Conservation (phyloP, 1,284 basidiomycete species). For the Butyriboletus regius region DNA sequence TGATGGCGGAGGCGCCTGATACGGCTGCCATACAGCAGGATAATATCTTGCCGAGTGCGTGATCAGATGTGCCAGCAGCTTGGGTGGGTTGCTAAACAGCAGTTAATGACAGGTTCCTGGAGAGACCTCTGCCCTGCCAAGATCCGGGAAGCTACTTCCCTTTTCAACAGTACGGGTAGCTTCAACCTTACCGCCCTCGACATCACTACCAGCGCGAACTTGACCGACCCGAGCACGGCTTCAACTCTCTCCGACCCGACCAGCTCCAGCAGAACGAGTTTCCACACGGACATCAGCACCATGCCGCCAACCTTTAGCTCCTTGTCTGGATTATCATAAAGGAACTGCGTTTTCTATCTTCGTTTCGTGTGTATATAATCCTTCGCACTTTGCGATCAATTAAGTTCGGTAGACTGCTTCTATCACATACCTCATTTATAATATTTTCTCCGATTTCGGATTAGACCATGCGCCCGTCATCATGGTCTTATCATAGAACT, state of each 20-base stretch:
- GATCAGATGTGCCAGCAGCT: background rate
- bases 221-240: background rate
- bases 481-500: too few species aligned
- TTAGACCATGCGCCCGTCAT: background rate
- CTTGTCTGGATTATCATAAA: conserved; percentile 6
- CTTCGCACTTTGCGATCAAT: background rate
- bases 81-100: background rate
- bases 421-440: background rate
- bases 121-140: conserved; percentile 15
- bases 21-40: conserved; percentile 18
- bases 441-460: background rate
- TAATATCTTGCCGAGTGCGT: conserved; percentile 19
- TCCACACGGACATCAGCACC: conserved; percentile 13
- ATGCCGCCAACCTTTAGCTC: conserved; percentile 14
- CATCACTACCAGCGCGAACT: background rate
- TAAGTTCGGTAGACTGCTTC: background rate
- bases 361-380: conserved; percentile 1
- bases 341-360: background rate
- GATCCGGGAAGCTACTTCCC: conserved; percentile 14
- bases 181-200: conserved; percentile 17
- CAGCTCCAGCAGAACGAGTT: conserved; percentile 2
- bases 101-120: conserved; percentile 14
- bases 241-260: conserved; percentile 3
- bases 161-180: conserved; percentile 15
- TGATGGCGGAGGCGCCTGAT: conserved; percentile 25